Base-by-base conservation (phyloP, 2,329 filamentous ascomycete species). In the Cladosporium sp. region DNA sequence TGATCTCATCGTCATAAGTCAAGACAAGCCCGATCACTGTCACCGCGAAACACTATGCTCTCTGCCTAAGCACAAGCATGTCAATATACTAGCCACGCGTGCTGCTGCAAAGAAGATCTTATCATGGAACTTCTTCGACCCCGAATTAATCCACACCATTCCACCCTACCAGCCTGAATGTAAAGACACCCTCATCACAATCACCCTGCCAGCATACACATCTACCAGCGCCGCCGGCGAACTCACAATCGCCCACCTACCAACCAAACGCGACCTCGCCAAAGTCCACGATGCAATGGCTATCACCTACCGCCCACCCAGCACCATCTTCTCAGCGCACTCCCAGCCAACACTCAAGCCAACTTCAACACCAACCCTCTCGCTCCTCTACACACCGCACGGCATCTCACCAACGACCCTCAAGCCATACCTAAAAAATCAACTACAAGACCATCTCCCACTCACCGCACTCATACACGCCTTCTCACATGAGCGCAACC, bases 21-120 rank as follows among this genome's bases (percentile, higher is more conserved):
- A 87, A 65, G 79, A 81, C 64, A 86, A 85, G 67, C 83, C 82
- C 15, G 88, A 90, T 66, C 88, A 90, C 67, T 90, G 88, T 71
- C 84, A 90, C 67, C 81, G 87, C 72, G 79, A 82, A 37, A 90
- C 88, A 0, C 76, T 92, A 14, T 83, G 83, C 38, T 83, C 88
- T 63, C 77, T 92, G 5, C 80, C 84, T 0, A 70, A 75, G 14
- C 73, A 77, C 25, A 79, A 77, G 42, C 81, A 79, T 64, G 84
- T 85, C 1, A 75, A 82, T n/a, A 86, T 91, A 50, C 76, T 89
- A 4, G 86, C 87, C 15, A 85, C 86, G 58, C 83, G 85, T 3
- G 75, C 80, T 3, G 85, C 88, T 3, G 87, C 87, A 37, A 85
- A 82, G 63, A 76, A 82, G 60, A 89, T 91, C 55, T 78, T 78